phyloP scores from a whole-genome alignment of 2,329 filamentous ascomycete genomes.

The Fusarium goolgardi region DNA sequence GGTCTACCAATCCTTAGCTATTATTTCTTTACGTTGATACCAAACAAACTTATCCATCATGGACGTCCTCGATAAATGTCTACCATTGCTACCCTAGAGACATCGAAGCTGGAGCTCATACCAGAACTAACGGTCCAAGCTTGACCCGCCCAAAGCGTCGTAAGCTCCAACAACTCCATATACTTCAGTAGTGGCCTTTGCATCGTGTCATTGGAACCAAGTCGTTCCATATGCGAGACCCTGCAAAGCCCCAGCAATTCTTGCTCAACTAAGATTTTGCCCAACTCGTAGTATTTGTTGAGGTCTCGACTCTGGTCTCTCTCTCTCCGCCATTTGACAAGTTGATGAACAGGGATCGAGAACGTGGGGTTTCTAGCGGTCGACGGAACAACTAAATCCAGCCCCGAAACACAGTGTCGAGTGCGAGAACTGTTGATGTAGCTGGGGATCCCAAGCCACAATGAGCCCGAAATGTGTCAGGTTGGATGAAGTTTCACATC shows the following conservation, averaged over 20 bases:
- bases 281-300: constrained; percentile 36
- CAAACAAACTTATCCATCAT: neutral
- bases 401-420: constrained; percentile 38
- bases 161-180: constrained; percentile 8
- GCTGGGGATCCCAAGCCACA: neutral
- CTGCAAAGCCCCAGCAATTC: constrained; percentile 10
- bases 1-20: no score
- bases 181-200: constrained; percentile 16
- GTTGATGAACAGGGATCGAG: constrained; percentile 14
- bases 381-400: constrained; percentile 39
- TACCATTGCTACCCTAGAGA: neutral
- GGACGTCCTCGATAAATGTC: neutral
- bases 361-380: constrained; percentile 35
- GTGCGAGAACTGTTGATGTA: neutral
- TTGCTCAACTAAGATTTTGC: constrained; percentile 6
- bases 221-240: constrained; percentile 6
- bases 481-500: neutral
- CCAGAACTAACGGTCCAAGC: neutral
- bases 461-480: no score
- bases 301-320: constrained; percentile 17
- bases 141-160: constrained; percentile 14
- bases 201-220: neutral
- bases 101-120: neutral
- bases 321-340: constrained; percentile 25
- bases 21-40: neutral